Percentiles rank a stretch among this genome's conserved stretches.
These are phyloP conservation scores for Micromonas commoda DNA, from an alignment of 139 green algal genomes.

Conservation along the genomic window DNA sequence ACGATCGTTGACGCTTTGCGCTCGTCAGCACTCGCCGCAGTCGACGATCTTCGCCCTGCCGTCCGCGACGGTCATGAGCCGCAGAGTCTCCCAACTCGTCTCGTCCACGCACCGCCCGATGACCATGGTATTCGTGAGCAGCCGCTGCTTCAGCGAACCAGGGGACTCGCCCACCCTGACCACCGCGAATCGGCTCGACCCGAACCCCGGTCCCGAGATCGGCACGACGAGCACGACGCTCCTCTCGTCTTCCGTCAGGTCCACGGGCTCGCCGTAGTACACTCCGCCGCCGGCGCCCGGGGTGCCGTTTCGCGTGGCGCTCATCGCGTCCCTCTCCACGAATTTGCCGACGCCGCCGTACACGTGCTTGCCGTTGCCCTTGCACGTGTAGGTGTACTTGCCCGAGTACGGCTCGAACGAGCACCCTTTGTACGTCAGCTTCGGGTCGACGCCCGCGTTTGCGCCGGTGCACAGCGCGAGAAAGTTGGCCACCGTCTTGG, in stretches of 20 bases:
- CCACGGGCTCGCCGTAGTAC: slow-evolving; percentile 1
- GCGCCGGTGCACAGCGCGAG: not conserved
- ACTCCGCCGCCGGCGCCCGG: not conserved
- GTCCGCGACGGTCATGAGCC: too few relatives aligned
- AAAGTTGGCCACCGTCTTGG: slow-evolving; percentile 1
- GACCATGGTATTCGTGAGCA: not conserved
- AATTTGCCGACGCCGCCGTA: not conserved
- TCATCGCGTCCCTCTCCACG: not conserved
- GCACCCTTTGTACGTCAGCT: slow-evolving; percentile 1
- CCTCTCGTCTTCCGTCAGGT: not conserved
- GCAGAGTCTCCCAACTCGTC: too few relatives aligned
- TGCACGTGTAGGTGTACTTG: slow-evolving; percentile 1
- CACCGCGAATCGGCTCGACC: not conserved
- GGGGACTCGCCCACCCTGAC: not conserved
- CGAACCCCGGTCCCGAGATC: not conserved
- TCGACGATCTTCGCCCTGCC: too few relatives aligned
- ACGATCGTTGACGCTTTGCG: too few relatives aligned
- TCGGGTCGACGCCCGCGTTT: not conserved
- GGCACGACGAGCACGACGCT: not conserved
- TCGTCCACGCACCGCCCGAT: too few relatives aligned
- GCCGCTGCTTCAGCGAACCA: not conserved
- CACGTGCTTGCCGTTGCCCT: not conserved
- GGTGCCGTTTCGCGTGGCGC: not conserved
- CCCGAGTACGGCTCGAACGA: not conserved
- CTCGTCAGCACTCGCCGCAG: too few relatives aligned